Percentiles rank a stretch among this genome's conserved stretches.
Conservation (phyloP, 177 flowering plant species). For the Vitis hybrid region DNA sequence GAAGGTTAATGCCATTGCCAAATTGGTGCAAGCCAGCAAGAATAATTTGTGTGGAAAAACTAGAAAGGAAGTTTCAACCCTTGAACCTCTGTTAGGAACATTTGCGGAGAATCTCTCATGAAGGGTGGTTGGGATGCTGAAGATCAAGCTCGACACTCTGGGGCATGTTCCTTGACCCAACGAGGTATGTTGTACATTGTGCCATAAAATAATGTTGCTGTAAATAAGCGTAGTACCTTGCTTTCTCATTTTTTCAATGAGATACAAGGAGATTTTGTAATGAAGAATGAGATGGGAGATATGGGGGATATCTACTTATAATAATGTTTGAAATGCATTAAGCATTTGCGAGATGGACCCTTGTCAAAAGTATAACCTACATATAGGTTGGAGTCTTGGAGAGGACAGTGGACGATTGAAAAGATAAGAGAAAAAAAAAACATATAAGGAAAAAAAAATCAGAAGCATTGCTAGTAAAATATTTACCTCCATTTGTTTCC, state of each 20-base stretch:
- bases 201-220: not conserved
- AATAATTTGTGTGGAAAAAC: slow-evolving; percentile 7
- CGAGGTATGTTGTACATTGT: slow-evolving; percentile 2
- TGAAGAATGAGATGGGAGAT: not conserved
- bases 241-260: not conserved
- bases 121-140: slow-evolving; percentile 29
- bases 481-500: no score
- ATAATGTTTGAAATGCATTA: not conserved
- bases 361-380: no score
- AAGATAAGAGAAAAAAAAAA: no score
- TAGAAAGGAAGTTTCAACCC: slow-evolving; percentile 13
- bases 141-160: slow-evolving; percentile 18
- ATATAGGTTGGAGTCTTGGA: no score
- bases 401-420: no score
- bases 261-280: not conserved
- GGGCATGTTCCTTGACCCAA: not conserved
- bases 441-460: no score
- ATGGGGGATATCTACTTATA: not conserved
- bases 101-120: slow-evolving; percentile 29
- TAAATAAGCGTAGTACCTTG: not conserved
- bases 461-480: no score
- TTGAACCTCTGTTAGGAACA: slow-evolving; percentile 31
- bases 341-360: not conserved
- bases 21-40: slow-evolving; percentile 20
- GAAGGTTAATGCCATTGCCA: slow-evolving; percentile 39